Conservation (phyloP, 164 flowering plant genomes). For the Vitis vinifera region ASM3070453v1 NC_081818.1:22190501-22191000, state of each 20-base stretch:
- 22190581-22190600: constrained; percentile 61
- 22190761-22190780: not conserved
- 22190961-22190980: too few relatives aligned
- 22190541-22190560: constrained; percentile 54
- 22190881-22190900: too few relatives aligned
- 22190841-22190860: too few relatives aligned
- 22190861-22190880: too few relatives aligned
- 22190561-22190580: constrained; percentile 58
- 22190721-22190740: not conserved
- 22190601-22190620: constrained; percentile 30
- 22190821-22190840: too few relatives aligned
- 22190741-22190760: not conserved
- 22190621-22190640: not conserved
- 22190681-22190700: constrained; percentile 46
- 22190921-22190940: too few relatives aligned
- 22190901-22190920: too few relatives aligned
- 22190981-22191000: too few relatives aligned
- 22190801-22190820: not conserved
- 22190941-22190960: too few relatives aligned
- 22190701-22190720: constrained; percentile 63
- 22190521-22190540: constrained; percentile 25
- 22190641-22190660: not conserved
- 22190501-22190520: not conserved
- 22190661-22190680: constrained; percentile 29
- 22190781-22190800: not conserved